A percentile compares a stretch with the other conserved stretches of the same genome.
Evolutionary conservation across 495 filamentous ascomycete species (phyloP).

Genomic region (Rusavskia elegans): DNA sequence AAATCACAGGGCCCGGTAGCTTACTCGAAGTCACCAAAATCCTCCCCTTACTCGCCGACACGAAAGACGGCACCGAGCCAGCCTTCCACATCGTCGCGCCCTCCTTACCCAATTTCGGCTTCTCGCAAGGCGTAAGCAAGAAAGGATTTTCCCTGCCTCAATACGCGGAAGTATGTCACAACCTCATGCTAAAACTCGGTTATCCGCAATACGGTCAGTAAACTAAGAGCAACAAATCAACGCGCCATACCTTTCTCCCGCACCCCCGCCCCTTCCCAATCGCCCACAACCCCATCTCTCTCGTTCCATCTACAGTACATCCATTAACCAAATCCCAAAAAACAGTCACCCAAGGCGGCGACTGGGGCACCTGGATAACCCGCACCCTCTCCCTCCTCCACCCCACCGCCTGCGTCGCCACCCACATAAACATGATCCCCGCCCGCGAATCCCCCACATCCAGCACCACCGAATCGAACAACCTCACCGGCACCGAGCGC

Average conservation of each 20-base stretch:
- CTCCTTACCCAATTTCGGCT: conserved; percentile 27
- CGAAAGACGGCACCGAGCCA: conserved; percentile 9
- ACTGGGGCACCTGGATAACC: conserved; percentile 51
- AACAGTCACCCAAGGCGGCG: conserved; percentile 42
- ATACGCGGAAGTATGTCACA: conserved; percentile 45
- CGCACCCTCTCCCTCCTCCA: conserved; percentile 39
- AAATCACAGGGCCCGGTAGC: conserved; percentile 20
- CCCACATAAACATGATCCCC: conserved; percentile 45
- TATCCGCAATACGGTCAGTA: conserved; percentile 41
- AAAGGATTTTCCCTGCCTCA: conserved; percentile 39
- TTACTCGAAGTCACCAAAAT: conserved; percentile 26
- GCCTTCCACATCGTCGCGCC: conserved; percentile 31
- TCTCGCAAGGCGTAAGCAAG: conserved; percentile 19
- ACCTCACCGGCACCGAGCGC: conserved; percentile 23
- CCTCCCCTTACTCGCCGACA: conserved; percentile 15
- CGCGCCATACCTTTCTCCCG: background rate
- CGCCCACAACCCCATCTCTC: too few species aligned
- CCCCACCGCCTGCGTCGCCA: conserved; percentile 38
- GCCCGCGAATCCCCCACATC: conserved; percentile 23
- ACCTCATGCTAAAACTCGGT: conserved; percentile 50
- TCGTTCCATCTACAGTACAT: too few species aligned
- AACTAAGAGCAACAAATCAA: background rate
- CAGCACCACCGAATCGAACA: conserved; percentile 22
- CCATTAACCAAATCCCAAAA: background rate
- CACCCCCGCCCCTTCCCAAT: too few species aligned